Base-by-base conservation (phyloP, 1,284 basidiomycete genomes). In the Apiotrichum brassicae region DNA sequence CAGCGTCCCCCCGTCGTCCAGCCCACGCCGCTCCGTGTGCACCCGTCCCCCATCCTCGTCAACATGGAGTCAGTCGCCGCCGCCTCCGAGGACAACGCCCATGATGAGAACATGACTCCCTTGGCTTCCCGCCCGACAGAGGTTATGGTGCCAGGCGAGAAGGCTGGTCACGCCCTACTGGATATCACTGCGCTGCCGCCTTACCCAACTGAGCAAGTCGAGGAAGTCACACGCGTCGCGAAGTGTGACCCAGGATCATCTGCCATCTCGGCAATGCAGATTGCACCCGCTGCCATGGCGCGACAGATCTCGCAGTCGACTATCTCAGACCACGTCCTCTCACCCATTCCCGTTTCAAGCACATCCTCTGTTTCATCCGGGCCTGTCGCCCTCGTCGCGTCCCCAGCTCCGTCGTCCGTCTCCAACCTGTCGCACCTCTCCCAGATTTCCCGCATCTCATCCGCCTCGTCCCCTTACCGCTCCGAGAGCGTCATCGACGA, bases 401-500 rank as follows among this genome's bases (percentile, higher is more conserved):
- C 49, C 5, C 43, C 49, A 14, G 36, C 45, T 6, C 36, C 36
- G 28, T 32, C 37, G 2, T 20, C 45, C 6, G 28, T 32, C 28
- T 23, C 30, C 20, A 22, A 32, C 28, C 24, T 32, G 12, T 46
- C 35, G 36, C 37, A 38, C 9, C 28, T 46, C 5, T 24, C 33
- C 16, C 23, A 25, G 14, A 24, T 35, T 19, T 35, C 30, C 14
- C 23, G 32, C 22, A 24, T 30, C 24, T 41, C 37, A 16, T 45
- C 30, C 8, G 14, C 28, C n/a, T 23, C n/a, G 6, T 32, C 8
- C 32, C 16, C 30, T 4, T 26, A 41, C 14, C 46, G 24, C 18
- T 18, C 42, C 6, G 39, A 33, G 18, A 30, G 23, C 11, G n/a
- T n/a, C n/a, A n/a, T n/a, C n/a, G 53, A 48, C 22, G 50, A 52